Percentiles rank a stretch among this genome's conserved stretches.
phyloP scores from a whole-genome alignment of 495 filamentous ascomycete genomes.

The Xylaria telfairii region DNA sequence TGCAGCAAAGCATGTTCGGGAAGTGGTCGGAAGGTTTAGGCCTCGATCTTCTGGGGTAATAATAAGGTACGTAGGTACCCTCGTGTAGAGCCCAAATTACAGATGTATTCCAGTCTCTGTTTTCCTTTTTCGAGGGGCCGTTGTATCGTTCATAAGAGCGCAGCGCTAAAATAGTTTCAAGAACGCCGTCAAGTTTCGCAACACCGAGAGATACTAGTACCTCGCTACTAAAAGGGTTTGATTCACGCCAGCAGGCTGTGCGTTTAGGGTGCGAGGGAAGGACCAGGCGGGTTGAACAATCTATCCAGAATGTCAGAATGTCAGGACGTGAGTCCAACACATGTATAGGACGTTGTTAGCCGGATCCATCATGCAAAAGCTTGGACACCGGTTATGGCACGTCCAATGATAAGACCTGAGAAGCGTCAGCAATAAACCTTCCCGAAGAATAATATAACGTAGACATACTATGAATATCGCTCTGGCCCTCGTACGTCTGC shows the following conservation, averaged over 20 bases:
- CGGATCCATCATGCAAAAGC: constrained; percentile 54
- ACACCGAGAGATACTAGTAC: neutral
- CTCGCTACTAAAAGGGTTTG: neutral
- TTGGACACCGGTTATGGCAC: constrained; percentile 66
- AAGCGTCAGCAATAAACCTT: constrained; percentile 29
- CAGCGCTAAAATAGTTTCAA: neutral
- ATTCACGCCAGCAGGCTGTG: neutral
- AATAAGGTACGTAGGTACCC: too few relatives aligned
- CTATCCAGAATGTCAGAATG: too few relatives aligned
- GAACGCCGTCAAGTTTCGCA: neutral
- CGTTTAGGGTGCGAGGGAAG: neutral
- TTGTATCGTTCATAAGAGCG: neutral
- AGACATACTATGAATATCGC: constrained; percentile 88
- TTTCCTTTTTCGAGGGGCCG: neutral
- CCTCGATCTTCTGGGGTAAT: neutral
- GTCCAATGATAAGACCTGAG: constrained; percentile 64
- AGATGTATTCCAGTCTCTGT: neutral
- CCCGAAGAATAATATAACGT: neutral
- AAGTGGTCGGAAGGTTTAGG: neutral
- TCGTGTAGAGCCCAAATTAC: too few relatives aligned
- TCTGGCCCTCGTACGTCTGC: constrained; percentile 97
- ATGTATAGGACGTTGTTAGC: neutral
- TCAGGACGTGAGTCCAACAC: neutral
- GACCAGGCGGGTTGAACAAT: neutral
- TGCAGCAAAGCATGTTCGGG: neutral